These are phyloP conservation scores for Citrus reticulata DNA, from an alignment of 345 rosid genomes.

Conservation along the genomic window DNA sequence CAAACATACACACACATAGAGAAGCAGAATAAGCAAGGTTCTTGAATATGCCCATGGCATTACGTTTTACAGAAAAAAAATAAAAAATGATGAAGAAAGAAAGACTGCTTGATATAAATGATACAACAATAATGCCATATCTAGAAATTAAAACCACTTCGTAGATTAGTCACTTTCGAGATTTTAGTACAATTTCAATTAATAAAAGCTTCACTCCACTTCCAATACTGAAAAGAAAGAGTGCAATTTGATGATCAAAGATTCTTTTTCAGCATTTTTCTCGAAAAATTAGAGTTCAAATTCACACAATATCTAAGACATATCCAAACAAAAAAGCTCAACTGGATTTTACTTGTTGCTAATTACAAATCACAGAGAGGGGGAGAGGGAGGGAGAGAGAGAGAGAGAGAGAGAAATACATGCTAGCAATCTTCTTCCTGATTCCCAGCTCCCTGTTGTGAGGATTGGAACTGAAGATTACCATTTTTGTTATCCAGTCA, in stretches of 20 bases:
- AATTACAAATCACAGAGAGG: neutral
- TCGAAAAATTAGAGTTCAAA: neutral
- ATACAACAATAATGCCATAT: neutral
- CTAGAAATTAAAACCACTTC: neutral
- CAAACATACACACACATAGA: no score
- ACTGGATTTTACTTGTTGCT: neutral
- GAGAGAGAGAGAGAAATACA: constrained; percentile 30
- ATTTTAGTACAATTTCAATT: neutral
- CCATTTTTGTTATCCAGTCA: constrained; percentile 27
- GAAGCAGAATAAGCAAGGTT: neutral
- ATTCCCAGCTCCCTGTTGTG: constrained; percentile 60
- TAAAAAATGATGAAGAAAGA: no score
- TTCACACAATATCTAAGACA: no score
- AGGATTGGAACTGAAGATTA: constrained; percentile 45
- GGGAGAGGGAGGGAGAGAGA: neutral
- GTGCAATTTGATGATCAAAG: neutral
- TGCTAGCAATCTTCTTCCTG: constrained; percentile 68
- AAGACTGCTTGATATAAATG: neutral
- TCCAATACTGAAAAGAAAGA: neutral
- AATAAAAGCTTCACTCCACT: neutral
- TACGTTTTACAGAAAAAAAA: no score
- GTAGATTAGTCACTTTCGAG: neutral
- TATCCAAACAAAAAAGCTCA: neutral
- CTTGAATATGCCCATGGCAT: neutral
- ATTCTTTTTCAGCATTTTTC: neutral